Evolutionary conservation across 2,329 filamentous ascomycete genomes (phyloP).

Genomic region (Exophiala phaeomuriformis): DNA sequence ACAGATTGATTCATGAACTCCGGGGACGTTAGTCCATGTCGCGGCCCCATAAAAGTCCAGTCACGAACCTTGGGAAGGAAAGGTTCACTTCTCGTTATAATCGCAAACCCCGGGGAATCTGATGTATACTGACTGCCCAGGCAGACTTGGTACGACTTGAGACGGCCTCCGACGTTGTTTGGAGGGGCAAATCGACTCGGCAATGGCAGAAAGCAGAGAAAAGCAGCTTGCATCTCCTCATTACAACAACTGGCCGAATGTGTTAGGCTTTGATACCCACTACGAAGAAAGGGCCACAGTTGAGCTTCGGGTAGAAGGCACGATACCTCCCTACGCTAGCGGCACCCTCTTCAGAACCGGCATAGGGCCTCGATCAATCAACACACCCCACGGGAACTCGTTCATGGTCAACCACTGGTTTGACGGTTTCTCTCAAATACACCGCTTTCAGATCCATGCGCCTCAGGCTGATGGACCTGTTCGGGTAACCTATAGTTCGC

Average conservation of each 20-base stretch:
- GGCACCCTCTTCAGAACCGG: conserved; percentile 69
- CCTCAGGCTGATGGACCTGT: conserved; percentile 31
- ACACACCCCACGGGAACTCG: conserved; percentile 52
- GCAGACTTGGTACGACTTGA: background rate
- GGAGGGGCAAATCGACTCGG: background rate
- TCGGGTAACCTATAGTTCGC: conserved; percentile 63
- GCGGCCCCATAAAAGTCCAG: background rate
- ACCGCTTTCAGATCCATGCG: conserved; percentile 62
- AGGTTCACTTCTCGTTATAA: too few relatives aligned
- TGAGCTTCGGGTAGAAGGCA: conserved; percentile 55
- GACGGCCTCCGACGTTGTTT: background rate
- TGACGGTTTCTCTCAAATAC: conserved; percentile 59
- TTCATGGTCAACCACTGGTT: conserved; percentile 70
- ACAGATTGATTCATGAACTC: conserved; percentile 7
- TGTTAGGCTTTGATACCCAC: conserved; percentile 57
- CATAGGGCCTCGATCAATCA: conserved; percentile 57
- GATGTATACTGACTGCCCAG: background rate
- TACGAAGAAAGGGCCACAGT: conserved; percentile 60
- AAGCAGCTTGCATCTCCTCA: background rate
- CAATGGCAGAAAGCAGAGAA: background rate
- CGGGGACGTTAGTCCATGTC: background rate
- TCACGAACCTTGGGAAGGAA: background rate
- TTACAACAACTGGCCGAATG: conserved; percentile 47
- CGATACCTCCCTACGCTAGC: conserved; percentile 63
- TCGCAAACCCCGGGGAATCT: too few relatives aligned